Conservation (phyloP, 345 rosid species). For the Erysimum cheiranthoides region DNA sequence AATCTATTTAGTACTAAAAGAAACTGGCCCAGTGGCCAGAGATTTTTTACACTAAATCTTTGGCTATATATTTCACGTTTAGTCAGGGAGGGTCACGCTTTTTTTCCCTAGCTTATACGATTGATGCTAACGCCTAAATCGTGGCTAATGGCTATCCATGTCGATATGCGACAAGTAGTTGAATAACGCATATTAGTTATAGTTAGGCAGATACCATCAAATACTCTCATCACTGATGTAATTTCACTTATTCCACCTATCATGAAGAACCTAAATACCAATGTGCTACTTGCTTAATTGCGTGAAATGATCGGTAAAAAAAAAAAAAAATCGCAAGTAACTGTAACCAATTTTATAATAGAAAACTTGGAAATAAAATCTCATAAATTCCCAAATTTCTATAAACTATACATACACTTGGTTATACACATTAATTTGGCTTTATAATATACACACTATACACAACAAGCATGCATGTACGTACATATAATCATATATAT, state of each 20-base stretch:
- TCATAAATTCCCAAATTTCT: background rate
- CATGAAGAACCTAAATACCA: background rate
- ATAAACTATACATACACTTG: background rate
- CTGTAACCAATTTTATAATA: background rate
- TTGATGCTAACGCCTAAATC: no score
- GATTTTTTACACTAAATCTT: no score
- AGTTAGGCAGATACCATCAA: background rate
- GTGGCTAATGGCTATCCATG: no score
- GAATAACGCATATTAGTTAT: background rate
- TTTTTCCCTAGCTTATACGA: no score
- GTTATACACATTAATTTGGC: background rate
- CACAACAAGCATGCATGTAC: slow-evolving; percentile 19
- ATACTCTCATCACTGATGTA: background rate
- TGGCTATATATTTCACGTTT: no score
- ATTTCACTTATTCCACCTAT: no score
- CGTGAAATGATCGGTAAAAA: no score
- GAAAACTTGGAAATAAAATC: background rate
- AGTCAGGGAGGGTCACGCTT: no score
- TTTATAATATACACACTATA: slow-evolving; percentile 9
- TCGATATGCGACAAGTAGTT: no score
- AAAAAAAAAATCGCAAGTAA: no score
- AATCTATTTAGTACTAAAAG: background rate
- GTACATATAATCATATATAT: background rate
- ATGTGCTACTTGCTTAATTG: background rate
- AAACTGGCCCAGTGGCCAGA: no score